Base-by-base conservation (phyloP, 2,329 filamentous ascomycete genomes). In the Didymella lethalis region DNA sequence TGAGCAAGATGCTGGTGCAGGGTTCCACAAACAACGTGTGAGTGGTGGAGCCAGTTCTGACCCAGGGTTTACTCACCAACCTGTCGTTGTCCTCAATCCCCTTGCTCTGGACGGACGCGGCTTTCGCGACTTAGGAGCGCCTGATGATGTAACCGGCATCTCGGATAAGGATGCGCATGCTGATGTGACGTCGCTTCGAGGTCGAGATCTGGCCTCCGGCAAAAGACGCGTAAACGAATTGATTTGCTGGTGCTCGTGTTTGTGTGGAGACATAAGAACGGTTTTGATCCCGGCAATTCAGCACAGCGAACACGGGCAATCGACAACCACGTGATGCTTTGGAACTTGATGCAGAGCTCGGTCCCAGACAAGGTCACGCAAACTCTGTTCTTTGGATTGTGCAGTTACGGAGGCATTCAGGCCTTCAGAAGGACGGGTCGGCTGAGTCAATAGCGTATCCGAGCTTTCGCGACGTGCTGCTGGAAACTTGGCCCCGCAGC, bases 81-180 rank as follows among this genome's bases (percentile, higher is more conserved):
- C 80, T 50, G 79, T 81, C 36, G 76, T 79, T 38, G 79, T 80
- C 34, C 80, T 75, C 57, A 82, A 66, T 11, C 80, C 80, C 56
- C 75, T 73, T 38, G 79, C 78, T 48, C 80, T 74, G 48, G 78
- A 77, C 61, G 79, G 80, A 46, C 78, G 72, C 55, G 74, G 73
- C 62, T 76, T 77, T 44, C 73, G 73, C 60, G 70, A 65, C 61
- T 73, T 74, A 45, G 65, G 51, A 59, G 62, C 62, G 51, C 62
- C 66, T 71, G 64, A 64, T 59, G 67, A 62, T 59, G 65, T 58
- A 58, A 62, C 54, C 20, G 71, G 70, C 71, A 74, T 75, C 46
- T 62, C 64, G 61, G 56, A 52, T 40, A 56, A 50, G 49, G 61
- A 57, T 59, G 66, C 59, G 62, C 66, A 71, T 71, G 57, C 61